Base-by-base conservation (phyloP, 345 rosid genomes). In the Cardamine chenopodiifolia region DNA sequence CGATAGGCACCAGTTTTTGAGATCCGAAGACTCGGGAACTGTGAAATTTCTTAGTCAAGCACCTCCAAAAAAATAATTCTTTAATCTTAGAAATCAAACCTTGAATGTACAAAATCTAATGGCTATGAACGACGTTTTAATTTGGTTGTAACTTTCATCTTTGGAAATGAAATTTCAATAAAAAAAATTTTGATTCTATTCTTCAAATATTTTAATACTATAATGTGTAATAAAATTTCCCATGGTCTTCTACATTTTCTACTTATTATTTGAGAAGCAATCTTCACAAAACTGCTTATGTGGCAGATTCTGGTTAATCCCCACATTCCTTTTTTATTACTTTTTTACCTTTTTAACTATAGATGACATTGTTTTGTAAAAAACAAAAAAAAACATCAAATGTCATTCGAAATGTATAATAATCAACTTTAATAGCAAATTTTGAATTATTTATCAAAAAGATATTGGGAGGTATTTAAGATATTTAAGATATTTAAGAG, bases 11-110 rank as follows among this genome's bases (percentile, higher is more conserved):
- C 8, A 67, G 45, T 47, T 45, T 65, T 34, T 37, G 61, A 58
- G 78, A 75, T 75, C 79, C 62, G 50, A 58, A 11, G 68, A 59
- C 45, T 67, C 50, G 61, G 68, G 48, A 68, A 20, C 2, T n/a
- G 74, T 28, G 57, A 4, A 34, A 47, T 13, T 63, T 64, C 65
- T 22, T 42, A 23, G 47, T 57, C 32, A 34, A 28, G 19, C 34
- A 54, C 57, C n/a, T 6, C 9, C 9, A 15, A 5, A 5, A 12
- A 42, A 42, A 1, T 42, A 1, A 42, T 42, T 42, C 18, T 42
- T 42, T 42, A 42, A 6, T 15, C 8, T 42, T 14, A 42, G 18
- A 42, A 14, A 42, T 18, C 47, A 42, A 4, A 42, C 7, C 17
- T 42, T 15, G 47, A 42, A 42, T 42, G 0, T 5, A 42, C 7